These are phyloP conservation scores for Aphanoascus verrucosus DNA, from an alignment of 2,329 filamentous ascomycete genomes.

Conservation along the genomic window DNA sequence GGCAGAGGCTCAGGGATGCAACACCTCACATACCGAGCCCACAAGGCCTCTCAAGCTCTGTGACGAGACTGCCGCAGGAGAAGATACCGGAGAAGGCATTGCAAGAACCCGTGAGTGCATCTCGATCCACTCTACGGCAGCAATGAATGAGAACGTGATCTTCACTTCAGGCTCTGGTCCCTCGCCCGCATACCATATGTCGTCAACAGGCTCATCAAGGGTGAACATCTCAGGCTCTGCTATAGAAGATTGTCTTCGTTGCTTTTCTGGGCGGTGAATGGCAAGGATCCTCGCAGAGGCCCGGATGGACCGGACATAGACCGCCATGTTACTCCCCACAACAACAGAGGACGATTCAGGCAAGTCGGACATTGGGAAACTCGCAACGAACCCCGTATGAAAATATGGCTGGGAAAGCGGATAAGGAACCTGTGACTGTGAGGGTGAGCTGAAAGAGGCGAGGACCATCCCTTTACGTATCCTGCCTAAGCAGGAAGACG, in stretches of 20 bases:
- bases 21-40: conserved; percentile 36
- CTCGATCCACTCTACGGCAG: conserved; percentile 48
- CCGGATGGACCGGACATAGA: conserved; percentile 79
- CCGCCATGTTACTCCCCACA: conserved; percentile 47
- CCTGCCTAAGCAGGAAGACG: conserved; percentile 25
- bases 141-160: conserved; percentile 48
- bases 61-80: conserved; percentile 23
- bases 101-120: conserved; percentile 47
- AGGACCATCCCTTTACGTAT: conserved; percentile 76
- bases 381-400: conserved; percentile 60
- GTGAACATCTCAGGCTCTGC: conserved; percentile 35
- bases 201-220: conserved; percentile 31
- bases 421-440: background rate
- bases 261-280: conserved; percentile 32
- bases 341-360: conserved; percentile 44
- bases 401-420: conserved; percentile 20
- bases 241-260: conserved; percentile 20
- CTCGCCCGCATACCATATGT: background rate
- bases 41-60: conserved; percentile 52
- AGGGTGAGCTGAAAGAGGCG: conserved; percentile 45
- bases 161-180: conserved; percentile 21
- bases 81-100: conserved; percentile 47
- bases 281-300: conserved; percentile 65
- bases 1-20: conserved; percentile 12
- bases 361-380: conserved; percentile 54